Evolutionary conservation across 345 rosid species (phyloP).

Genomic region (Salix udensis): DNA sequence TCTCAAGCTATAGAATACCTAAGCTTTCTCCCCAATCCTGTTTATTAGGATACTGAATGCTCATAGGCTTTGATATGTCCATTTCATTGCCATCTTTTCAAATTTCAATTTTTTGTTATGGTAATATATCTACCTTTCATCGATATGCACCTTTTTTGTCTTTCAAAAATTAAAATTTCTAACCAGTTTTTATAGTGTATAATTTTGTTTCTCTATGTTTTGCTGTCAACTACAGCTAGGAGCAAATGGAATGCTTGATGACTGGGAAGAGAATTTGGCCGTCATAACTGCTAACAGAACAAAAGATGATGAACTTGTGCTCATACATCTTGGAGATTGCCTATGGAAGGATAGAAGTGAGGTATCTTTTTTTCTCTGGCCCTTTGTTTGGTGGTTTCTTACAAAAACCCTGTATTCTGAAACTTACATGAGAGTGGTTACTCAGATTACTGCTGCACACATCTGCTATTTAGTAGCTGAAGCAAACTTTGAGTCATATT

Average conservation of each 20-base stretch:
- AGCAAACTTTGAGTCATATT: constrained; percentile 75
- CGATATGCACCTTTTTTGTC: neutral
- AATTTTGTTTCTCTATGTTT: neutral
- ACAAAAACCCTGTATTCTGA: constrained; percentile 18
- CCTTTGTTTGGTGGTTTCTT: constrained; percentile 6
- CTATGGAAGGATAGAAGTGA: constrained; percentile 96
- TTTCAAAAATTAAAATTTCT: neutral
- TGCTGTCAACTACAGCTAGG: constrained; percentile 43
- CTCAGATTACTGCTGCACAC: constrained; percentile 77
- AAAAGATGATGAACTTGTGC: constrained; percentile 89
- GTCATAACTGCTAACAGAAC: constrained; percentile 96
- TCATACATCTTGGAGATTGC: constrained; percentile 95
- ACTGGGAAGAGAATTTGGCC: constrained; percentile 98
- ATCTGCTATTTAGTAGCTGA: constrained; percentile 77
- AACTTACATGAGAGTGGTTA: constrained; percentile 20
- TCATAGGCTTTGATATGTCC: constrained; percentile 1
- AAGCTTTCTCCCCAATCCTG: neutral
- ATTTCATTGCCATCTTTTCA: neutral
- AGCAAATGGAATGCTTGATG: constrained; percentile 84
- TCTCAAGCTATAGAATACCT: neutral
- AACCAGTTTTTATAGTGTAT: neutral
- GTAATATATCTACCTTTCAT: neutral
- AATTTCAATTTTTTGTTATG: neutral
- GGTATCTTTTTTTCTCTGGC: constrained; percentile 42
- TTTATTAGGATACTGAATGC: neutral